Evolutionary conservation across 75 land plant genomes (phyloP), one percentile per base, ranked within the genome.

Genomic region (Isoetes taiwanensis): DNA sequence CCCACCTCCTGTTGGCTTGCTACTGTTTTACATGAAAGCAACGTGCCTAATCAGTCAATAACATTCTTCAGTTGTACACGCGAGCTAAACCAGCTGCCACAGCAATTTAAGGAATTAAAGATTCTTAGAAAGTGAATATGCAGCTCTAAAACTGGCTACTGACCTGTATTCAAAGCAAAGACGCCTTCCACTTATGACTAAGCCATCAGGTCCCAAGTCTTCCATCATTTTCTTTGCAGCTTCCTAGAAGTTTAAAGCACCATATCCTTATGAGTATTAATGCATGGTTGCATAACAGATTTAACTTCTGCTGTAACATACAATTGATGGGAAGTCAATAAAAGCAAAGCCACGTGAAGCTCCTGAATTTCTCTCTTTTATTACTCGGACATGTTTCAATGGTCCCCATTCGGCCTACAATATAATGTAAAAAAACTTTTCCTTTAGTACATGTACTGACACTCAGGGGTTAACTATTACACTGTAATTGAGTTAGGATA

Each of bases 371-470:
- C 96, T 60, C 63, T 94, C 99, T 71, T 82, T 94, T 4, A 94
- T 94, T 21, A 94, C 91, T 57, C 99, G 99, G 25, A 94, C 87
- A 78, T 94, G 90, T 5, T 78, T 82, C 50, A 94, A 73, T 9
- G 99, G 99, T n/a, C 96, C 96, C 99, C 99, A 94, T 39, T 88
- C 78, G 64, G 82, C 86, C 99, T 94, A 52, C 52, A 65, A n/a
- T n/a, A n/a, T n/a, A n/a, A n/a, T n/a, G n/a, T n/a, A 29, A 5
- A 30, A 17, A 31, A 34, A 19, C 41, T 69, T 0, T 27, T 33
- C 20, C 56, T 21, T 32, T 37, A 28, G 11, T 40, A 26, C 52
- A 28, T 10, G 46, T 4, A 12, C 1, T 29, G 4, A 37, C 12
- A 37, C 9, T 10, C 39, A 37, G 14, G 39, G 9, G 39, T 14